phyloP scores from a whole-genome alignment of 139 green algal species.

The Coelastrella sp. region DNA sequence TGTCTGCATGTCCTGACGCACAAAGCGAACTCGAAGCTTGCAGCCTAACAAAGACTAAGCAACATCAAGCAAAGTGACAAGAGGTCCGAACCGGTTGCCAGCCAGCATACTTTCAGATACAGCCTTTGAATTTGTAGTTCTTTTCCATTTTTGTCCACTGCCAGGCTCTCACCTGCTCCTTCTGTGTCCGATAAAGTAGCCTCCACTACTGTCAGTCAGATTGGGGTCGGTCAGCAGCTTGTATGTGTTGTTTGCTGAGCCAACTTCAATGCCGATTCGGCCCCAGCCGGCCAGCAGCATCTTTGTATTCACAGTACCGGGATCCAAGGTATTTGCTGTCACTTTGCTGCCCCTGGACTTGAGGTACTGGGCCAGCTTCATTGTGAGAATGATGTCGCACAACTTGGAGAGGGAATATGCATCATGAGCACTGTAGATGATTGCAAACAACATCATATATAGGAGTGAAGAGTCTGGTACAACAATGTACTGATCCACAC shows the following conservation, averaged over 20 bases:
- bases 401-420: slow-evolving; percentile 79
- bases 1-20: too few relatives aligned
- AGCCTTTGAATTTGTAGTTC: not conserved
- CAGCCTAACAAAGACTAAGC: too few relatives aligned
- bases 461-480: too few relatives aligned
- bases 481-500: not conserved
- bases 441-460: not conserved
- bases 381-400: slow-evolving; percentile 64
- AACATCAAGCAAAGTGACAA: too few relatives aligned
- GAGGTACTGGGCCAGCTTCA: slow-evolving; percentile 58
- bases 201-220: slow-evolving; percentile 44
- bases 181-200: slow-evolving; percentile 67
- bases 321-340: slow-evolving; percentile 68
- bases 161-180: slow-evolving; percentile 22
- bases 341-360: slow-evolving; percentile 28
- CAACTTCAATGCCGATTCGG: slow-evolving; percentile 65
- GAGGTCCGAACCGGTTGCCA: too few relatives aligned
- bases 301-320: slow-evolving; percentile 82
- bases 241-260: slow-evolving; percentile 67
- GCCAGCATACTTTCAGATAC: not conserved
- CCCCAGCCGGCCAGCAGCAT: slow-evolving; percentile 79
- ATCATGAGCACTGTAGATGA: slow-evolving; percentile 49
- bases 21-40: too few relatives aligned
- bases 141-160: not conserved
- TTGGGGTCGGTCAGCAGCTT: slow-evolving; percentile 52